Base-by-base conservation (phyloP, 495 filamentous ascomycete species). In the Daldinia vernicosa region DNA sequence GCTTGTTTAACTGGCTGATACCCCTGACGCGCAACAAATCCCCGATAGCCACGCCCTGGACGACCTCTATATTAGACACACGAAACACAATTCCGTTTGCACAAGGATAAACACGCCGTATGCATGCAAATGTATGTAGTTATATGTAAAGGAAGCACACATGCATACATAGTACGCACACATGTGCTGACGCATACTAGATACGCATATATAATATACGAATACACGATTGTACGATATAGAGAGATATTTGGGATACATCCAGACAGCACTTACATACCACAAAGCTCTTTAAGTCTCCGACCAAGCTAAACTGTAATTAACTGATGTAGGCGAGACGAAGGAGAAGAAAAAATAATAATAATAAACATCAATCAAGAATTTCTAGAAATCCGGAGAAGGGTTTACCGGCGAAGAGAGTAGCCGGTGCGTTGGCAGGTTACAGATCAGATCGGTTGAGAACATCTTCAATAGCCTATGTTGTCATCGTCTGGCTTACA, bases 31-130 rank as follows among this genome's bases (percentile, higher is more conserved):
- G 71, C 50, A 70, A 67, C 32, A 66, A 74, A 70, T 70, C 27
- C 71, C 66, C 66, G 65, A 72, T 68, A 65, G 56, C 60, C 65
- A 60, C 69, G 67, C 61, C 67, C 52, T 69, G 63, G 57, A 43
- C 66, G 62, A 47, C 43, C 17, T 55, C 53, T 47, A 54, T 6
- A 60, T 45, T 72, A 68, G 15, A 69, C 58, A 64, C 66, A 72
- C 63, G 60, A 66, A 74, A 69, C 64, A 62, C 67, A 69, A 64
- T 28, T 47, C 67, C 65, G 75, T 77, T 77, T 77, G 75, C 73
- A 74, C 65, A 59, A 71, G 68, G 60, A 70, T 64, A 74, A 62
- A 69, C 66, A 69, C 51, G 57, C 70, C 14, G 64, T 61, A 77
- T 75, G 63, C 60, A 67, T 67, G 39, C 17, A 37, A 17, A 37